A percentile compares a stretch with the other conserved stretches of the same genome.
phyloP scores from a whole-genome alignment of 75 land plant species.

The Selaginella moellendorffii region DNA sequence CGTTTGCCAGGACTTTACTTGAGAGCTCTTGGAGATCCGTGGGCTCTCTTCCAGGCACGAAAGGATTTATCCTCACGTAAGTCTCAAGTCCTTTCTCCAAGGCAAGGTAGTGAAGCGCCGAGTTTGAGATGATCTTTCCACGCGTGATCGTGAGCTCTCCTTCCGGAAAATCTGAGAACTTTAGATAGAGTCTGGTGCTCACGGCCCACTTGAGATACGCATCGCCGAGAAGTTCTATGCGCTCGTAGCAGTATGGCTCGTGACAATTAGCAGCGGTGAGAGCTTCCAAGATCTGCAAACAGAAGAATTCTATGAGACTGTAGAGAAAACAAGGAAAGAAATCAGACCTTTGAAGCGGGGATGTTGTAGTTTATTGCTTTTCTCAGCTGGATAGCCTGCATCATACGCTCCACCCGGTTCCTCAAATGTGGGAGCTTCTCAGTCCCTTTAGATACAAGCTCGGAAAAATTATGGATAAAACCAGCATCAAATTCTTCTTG shows the following conservation, averaged over 20 bases:
- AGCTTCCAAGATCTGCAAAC: constrained; percentile 79
- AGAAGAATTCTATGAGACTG: background rate
- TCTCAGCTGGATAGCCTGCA: background rate
- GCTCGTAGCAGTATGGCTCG: constrained; percentile 94
- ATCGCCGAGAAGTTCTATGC: constrained; percentile 94
- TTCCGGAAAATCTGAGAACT: constrained; percentile 89
- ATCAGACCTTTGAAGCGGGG: background rate
- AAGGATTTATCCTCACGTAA: constrained; percentile 95
- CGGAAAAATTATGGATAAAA: too few species aligned
- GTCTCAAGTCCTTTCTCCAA: constrained; percentile 72
- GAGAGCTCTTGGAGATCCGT: too few species aligned
- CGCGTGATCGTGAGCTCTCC: constrained; percentile 98
- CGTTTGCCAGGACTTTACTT: constrained; percentile 95
- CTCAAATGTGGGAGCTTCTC: too few species aligned
- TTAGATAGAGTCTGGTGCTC: constrained; percentile 79
- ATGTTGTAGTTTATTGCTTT: background rate
- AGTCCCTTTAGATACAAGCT: too few species aligned
- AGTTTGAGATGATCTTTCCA: constrained; percentile 94
- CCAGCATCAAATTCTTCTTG: too few species aligned
- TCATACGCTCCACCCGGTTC: background rate
- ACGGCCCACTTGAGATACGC: constrained; percentile 99
- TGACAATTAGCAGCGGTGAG: constrained; percentile 99
- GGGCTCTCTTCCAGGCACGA: constrained; percentile 90
- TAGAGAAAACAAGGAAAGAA: background rate
- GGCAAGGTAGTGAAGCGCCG: constrained; percentile 83